Evolutionary conservation across 192 early-diverging fungal species (phyloP).

Genomic region (Backusella morwellensis): DNA sequence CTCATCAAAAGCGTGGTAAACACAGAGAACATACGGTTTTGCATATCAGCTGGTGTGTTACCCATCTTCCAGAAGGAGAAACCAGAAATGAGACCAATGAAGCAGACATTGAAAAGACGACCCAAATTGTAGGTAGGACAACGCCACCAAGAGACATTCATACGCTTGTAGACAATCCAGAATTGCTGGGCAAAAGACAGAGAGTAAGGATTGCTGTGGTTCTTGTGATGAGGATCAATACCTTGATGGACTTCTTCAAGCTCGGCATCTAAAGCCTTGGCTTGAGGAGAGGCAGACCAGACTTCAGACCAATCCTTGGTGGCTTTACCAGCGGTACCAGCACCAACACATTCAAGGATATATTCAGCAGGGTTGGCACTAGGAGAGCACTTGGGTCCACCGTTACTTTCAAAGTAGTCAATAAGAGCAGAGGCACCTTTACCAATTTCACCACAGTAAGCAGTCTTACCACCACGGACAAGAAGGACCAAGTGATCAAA

Average conservation of each 20-base stretch:
- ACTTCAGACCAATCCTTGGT: conserved; percentile 68
- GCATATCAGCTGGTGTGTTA: conserved; percentile 54
- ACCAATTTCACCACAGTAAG: conserved; percentile 82
- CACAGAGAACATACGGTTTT: conserved; percentile 71
- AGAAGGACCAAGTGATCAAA: conserved; percentile 84
- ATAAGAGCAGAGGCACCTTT: conserved; percentile 58
- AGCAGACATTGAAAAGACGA: conserved; percentile 55
- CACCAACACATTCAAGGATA: conserved; percentile 79
- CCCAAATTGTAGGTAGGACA: conserved; percentile 74
- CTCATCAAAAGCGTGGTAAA: conserved; percentile 67
- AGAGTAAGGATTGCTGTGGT: conserved; percentile 44
- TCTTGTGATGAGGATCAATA: conserved; percentile 31
- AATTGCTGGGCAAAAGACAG: conserved; percentile 45
- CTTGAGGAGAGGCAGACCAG: conserved; percentile 65
- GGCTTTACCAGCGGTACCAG: conserved; percentile 51
- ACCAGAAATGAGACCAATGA: conserved; percentile 59
- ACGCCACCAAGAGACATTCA: conserved; percentile 71
- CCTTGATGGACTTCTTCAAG: conserved; percentile 48
- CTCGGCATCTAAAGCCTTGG: conserved; percentile 34
- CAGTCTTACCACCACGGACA: conserved; percentile 75
- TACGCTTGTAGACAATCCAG: conserved; percentile 60
- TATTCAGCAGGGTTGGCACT: conserved; percentile 83
- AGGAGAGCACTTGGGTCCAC: conserved; percentile 62
- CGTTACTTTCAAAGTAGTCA: conserved; percentile 71
- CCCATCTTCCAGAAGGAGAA: conserved; percentile 72